Conservation (phyloP, 345 rosid species). For the Mallotus nudiflorus region DNA sequence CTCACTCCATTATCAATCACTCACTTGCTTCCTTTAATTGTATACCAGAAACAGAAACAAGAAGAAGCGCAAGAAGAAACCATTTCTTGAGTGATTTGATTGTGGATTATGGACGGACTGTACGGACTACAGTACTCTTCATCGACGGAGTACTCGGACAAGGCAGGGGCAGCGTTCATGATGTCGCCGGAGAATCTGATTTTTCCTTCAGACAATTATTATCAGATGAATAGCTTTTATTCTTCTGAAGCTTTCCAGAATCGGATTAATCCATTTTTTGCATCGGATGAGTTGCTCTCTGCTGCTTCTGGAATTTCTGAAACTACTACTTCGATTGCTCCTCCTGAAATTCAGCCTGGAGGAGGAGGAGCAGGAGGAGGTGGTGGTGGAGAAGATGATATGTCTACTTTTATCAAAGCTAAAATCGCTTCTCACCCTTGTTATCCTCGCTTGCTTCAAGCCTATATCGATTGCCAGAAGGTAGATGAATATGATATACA, state of each 20-base stretch:
- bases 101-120: constrained; percentile 69
- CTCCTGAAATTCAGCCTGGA: constrained; percentile 43
- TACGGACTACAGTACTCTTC: constrained; percentile 46
- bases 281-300: constrained; percentile 65
- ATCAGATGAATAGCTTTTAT: constrained; percentile 32
- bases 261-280: constrained; percentile 50
- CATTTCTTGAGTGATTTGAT: not conserved
- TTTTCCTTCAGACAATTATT: constrained; percentile 45
- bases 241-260: constrained; percentile 28
- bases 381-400: constrained; percentile 30
- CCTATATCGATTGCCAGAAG: constrained; percentile 96
- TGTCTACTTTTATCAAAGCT: constrained; percentile 56
- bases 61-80: not conserved
- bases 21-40: not conserved
- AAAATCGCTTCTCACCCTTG: constrained; percentile 80
- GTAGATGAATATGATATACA: constrained; percentile 37
- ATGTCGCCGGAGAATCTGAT: constrained; percentile 71
- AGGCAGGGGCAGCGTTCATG: constrained; percentile 30
- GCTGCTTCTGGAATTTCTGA: constrained; percentile 64
- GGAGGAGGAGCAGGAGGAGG: no score
- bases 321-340: constrained; percentile 57
- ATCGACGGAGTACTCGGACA: constrained; percentile 54
- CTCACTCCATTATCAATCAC: not conserved
- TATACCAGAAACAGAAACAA: not conserved
- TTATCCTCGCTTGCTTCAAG: constrained; percentile 82